Base-by-base conservation (phyloP, 2,329 filamentous ascomycete species). In the Colletotrichum shisoi region DNA sequence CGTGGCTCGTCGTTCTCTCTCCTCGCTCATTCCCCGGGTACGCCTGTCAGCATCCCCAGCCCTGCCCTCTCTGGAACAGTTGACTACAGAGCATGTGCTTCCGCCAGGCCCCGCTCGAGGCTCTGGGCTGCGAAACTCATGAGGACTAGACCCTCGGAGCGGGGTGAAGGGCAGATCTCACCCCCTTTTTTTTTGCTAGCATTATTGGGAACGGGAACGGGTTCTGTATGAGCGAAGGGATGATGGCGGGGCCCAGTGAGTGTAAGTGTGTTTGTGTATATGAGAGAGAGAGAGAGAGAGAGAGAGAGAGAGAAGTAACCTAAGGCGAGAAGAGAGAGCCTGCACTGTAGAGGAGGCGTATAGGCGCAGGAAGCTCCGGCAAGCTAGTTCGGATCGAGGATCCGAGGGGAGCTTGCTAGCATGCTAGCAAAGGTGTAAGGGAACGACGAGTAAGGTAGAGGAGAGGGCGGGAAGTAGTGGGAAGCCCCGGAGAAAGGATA, bases 191-290 rank as follows among this genome's bases (percentile, higher is more conserved):
- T 63, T 52, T 57, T 12, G 13, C 58, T 58, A 27, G 53, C 15
- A n/a, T 24, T 66, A 13, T 34, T 46, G 53, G 24, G 37, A 21
- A 34, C 42, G 44, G 17, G 13, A 62, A 58, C 58, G 37, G 54
- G 62, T 65, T 40, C 49, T 39, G n/a, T 54, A 45, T 53, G 68
- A 65, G 46, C 17, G 53, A 64, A 71, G 63, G 64, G 62, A 71
- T 59, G 67, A 71, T 59, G 67, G 51, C 31, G 46, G 49, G 54
- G 42, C 59, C 49, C 9, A 37, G 31, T 34, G 31, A 11, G 31
- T 9, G 31, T 34, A 7, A 9, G 31, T 34, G 31, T 34, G 31
- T 34, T 34, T 34, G 31, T 34, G 31, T 34, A 9, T 3, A n/a
- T n/a, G 15, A 45, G 57, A 48, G 59, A 49, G 40, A 48, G 19